A percentile compares a stretch with the other conserved stretches of the same genome.
Evolutionary conservation across 768 basidiomycete species (phyloP).

Genomic region (Tylopilus balloui): DNA sequence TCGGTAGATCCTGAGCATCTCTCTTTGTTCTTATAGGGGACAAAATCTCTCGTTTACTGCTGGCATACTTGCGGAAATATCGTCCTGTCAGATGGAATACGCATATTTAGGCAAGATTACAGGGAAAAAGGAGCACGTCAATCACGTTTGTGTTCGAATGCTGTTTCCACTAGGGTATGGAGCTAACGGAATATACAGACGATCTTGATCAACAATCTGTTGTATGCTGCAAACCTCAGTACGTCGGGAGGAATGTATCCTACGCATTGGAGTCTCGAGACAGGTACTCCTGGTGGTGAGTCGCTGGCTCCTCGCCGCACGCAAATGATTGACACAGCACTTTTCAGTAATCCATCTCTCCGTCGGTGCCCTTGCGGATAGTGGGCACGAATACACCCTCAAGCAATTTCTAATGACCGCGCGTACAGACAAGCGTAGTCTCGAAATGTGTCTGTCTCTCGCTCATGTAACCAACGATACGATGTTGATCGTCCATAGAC

Average conservation of each 20-base stretch:
- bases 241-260: slow-evolving; percentile 60
- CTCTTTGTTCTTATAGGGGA: not conserved
- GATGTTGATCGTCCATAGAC: slow-evolving; percentile 36
- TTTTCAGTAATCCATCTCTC: slow-evolving; percentile 38
- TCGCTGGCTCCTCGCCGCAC: slow-evolving; percentile 4
- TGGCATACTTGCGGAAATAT: slow-evolving; percentile 69
- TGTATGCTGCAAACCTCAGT: slow-evolving; percentile 44
- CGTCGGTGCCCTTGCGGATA: slow-evolving; percentile 64
- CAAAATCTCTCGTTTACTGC: not conserved
- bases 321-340: not conserved
- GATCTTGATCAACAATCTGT: slow-evolving; percentile 41
- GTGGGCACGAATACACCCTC: slow-evolving; percentile 72
- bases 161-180: not conserved
- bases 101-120: slow-evolving; percentile 78
- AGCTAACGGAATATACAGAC: slow-evolving; percentile 35
- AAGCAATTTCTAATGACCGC: slow-evolving; percentile 68
- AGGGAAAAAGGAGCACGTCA: slow-evolving; percentile 59
- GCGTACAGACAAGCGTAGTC: slow-evolving; percentile 52
- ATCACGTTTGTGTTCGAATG: slow-evolving; percentile 41
- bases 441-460: slow-evolving; percentile 59
- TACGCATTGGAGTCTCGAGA: slow-evolving; percentile 47
- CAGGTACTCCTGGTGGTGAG: slow-evolving; percentile 45
- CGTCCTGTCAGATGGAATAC: slow-evolving; percentile 77
- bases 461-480: not conserved
- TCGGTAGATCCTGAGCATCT: not conserved